Conservation (phyloP, 225 moss, liverwort and hornwort species). For the Ulota crispa region DNA sequence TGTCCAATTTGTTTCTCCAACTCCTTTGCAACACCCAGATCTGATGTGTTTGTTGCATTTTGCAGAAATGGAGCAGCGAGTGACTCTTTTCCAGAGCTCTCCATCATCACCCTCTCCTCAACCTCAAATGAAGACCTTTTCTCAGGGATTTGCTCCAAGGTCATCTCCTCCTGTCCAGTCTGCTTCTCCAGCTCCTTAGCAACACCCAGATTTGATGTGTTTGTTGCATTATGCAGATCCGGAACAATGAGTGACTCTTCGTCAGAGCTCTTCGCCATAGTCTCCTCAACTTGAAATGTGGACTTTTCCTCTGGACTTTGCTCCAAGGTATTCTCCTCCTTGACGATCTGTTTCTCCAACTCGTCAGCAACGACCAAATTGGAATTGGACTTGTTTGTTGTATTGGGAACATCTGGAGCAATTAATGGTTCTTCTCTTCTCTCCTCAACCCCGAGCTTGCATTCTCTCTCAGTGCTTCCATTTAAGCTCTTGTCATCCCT, state of each 20-base stretch:
- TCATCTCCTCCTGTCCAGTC: not conserved
- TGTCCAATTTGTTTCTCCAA: not conserved
- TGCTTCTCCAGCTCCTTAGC: not conserved
- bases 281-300: not conserved
- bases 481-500: not conserved
- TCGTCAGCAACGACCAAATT: not conserved
- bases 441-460: not conserved
- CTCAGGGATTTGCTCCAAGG: not conserved
- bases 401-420: not conserved
- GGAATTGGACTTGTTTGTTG: not conserved
- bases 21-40: not conserved
- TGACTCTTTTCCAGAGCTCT: not conserved
- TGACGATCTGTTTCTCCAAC: not conserved
- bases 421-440: not conserved
- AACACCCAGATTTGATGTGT: not conserved
- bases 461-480: not conserved
- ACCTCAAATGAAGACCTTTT: not conserved
- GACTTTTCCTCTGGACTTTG: not conserved
- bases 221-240: not conserved
- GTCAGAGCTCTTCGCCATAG: not conserved
- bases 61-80: not conserved
- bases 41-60: not conserved
- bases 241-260: not conserved
- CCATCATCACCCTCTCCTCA: slow-evolving; percentile 1
- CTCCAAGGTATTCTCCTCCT: not conserved